A percentile compares a stretch with the other conserved stretches of the same genome.
phyloP scores from a whole-genome alignment of 345 rosid genomes.

The Salix exigua region DNA sequence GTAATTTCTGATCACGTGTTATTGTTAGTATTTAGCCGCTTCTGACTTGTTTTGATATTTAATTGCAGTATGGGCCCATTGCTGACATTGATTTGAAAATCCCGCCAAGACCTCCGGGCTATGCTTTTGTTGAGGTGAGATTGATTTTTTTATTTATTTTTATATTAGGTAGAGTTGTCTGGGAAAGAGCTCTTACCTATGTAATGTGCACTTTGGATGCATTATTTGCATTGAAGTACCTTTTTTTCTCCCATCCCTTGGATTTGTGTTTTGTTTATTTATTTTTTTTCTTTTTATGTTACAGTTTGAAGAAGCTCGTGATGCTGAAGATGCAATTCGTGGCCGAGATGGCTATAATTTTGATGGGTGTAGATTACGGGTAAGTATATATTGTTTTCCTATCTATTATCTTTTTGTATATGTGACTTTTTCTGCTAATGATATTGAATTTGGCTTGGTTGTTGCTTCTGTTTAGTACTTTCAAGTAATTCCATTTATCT shows the following conservation, averaged over 20 bases:
- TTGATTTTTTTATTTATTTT: background rate
- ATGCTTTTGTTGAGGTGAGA: conserved; percentile 89
- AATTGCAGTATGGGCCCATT: conserved; percentile 81
- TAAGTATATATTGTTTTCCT: conserved; percentile 22
- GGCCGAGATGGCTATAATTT: conserved; percentile 98
- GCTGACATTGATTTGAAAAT: conserved; percentile 84
- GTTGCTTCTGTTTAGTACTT: background rate
- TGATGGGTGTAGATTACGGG: conserved; percentile 83
- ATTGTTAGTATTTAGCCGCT: background rate
- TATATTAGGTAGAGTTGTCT: background rate
- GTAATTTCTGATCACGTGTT: background rate
- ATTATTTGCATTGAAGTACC: too few species aligned
- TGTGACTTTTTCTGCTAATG: background rate
- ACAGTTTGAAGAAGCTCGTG: conserved; percentile 91
- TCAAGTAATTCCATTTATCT: background rate
- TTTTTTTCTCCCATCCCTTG: background rate
- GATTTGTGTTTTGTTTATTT: background rate
- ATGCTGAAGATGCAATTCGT: conserved; percentile 95
- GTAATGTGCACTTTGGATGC: background rate
- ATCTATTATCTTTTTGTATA: background rate
- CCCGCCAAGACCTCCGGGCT: conserved; percentile 96
- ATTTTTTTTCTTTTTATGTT: background rate
- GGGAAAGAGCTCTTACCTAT: background rate
- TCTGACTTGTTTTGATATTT: background rate
- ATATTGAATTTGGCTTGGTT: background rate